Evolutionary conservation across 2,329 filamentous ascomycete genomes (phyloP).

Genomic region (Parastagonospora nodorum): DNA sequence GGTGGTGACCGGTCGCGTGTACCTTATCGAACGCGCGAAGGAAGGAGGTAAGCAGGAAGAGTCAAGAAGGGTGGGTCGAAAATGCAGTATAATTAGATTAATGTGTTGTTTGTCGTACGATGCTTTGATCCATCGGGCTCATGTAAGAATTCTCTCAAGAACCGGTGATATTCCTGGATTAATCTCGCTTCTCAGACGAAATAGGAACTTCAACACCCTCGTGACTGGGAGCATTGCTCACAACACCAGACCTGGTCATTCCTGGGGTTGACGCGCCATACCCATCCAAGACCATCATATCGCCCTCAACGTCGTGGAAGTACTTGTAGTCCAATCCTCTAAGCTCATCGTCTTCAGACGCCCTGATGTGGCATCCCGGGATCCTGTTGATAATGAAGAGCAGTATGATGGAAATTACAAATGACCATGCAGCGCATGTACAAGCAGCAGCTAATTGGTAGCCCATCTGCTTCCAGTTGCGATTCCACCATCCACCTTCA

Average conservation of each 20-base stretch:
- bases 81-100: no score
- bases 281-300: constrained; percentile 28
- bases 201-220: constrained; percentile 23
- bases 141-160: no score
- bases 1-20: not conserved
- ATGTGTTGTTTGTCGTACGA: no score
- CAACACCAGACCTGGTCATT: constrained; percentile 6
- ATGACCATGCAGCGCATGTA: constrained; percentile 61
- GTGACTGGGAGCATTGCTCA: constrained; percentile 22
- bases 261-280: constrained; percentile 19
- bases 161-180: not conserved
- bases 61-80: no score
- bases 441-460: constrained; percentile 63
- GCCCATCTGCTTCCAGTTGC: constrained; percentile 61
- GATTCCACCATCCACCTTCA: constrained; percentile 57
- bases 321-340: constrained; percentile 60
- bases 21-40: not conserved
- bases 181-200: constrained; percentile 25
- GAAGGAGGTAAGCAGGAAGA: not conserved
- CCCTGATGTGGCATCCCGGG: constrained; percentile 61
- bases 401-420: constrained; percentile 58
- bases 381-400: constrained; percentile 63
- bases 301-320: constrained; percentile 44
- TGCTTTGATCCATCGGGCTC: no score
- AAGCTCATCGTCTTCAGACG: constrained; percentile 61